A percentile compares a stretch with the other conserved stretches of the same genome.
Evolutionary conservation across 768 basidiomycete species (phyloP).

Genomic region (Tricholoma hemisulphureum): DNA sequence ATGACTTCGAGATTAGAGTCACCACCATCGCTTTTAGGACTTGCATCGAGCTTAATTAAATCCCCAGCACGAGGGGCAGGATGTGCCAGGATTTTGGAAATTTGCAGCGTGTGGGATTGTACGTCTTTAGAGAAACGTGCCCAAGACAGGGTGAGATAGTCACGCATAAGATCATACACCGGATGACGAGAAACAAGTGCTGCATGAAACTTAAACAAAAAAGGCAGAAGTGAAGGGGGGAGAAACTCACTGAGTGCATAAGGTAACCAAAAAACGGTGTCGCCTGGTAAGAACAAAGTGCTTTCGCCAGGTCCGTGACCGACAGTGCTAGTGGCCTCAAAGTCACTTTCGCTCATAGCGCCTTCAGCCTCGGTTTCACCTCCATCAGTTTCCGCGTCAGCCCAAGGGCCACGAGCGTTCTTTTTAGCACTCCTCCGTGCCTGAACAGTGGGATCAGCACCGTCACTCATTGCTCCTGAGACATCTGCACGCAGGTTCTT

Average conservation of each 20-base stretch:
- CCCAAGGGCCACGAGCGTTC: slow-evolving; percentile 69
- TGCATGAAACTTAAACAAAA: slow-evolving; percentile 27
- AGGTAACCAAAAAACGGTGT: slow-evolving; percentile 93
- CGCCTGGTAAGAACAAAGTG: slow-evolving; percentile 83
- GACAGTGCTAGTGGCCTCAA: slow-evolving; percentile 75
- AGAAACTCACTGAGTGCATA: slow-evolving; percentile 77
- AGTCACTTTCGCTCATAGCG: slow-evolving; percentile 83
- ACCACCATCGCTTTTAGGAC: slow-evolving; percentile 54
- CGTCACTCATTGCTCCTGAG: slow-evolving; percentile 41
- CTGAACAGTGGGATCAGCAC: slow-evolving; percentile 55
- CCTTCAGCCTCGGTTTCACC: slow-evolving; percentile 73
- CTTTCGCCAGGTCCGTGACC: slow-evolving; percentile 86
- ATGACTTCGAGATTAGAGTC: slow-evolving; percentile 73
- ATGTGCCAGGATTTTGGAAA: slow-evolving; percentile 83
- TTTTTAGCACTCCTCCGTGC: slow-evolving; percentile 56
- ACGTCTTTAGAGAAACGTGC: slow-evolving; percentile 93
- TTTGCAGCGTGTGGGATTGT: slow-evolving; percentile 87
- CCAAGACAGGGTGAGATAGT: slow-evolving; percentile 95
- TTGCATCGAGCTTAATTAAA: slow-evolving; percentile 81
- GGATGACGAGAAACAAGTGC: slow-evolving; percentile 89
- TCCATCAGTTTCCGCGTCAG: slow-evolving; percentile 69
- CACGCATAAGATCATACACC: slow-evolving; percentile 92
- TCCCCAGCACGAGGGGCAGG: slow-evolving; percentile 87
- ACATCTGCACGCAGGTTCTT: slow-evolving; percentile 61
- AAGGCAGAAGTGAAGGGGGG: background rate